phyloP scores from a whole-genome alignment of 2,329 filamentous ascomycete species.

The Microsporum ferrugineum region DNA sequence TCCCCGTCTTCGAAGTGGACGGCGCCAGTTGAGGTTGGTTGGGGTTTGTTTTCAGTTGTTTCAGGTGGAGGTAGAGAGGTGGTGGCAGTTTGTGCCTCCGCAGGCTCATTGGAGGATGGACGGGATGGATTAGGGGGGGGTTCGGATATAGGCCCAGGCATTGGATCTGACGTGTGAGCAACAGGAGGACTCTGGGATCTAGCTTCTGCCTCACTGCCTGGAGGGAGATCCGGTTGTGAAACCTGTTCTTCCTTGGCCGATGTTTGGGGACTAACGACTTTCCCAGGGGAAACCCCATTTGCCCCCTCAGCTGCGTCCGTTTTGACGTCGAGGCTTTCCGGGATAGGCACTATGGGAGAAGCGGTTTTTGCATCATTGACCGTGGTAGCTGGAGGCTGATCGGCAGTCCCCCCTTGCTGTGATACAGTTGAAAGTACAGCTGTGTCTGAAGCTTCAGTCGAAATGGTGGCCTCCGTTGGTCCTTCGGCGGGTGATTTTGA shows the following conservation, averaged over 20 bases:
- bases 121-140: not conserved
- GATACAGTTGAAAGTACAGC: not conserved
- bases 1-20: conserved; percentile 26
- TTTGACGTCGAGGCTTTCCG: not conserved
- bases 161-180: not conserved
- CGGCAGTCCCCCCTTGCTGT: not conserved
- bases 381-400: not conserved
- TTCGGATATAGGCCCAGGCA: not conserved
- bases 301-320: not conserved
- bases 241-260: not conserved
- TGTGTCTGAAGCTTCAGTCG: not conserved
- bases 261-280: not conserved
- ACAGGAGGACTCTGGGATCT: conserved; percentile 2
- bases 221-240: not conserved
- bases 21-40: not conserved
- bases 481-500: not conserved
- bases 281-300: not conserved
- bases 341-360: not conserved
- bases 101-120: not conserved
- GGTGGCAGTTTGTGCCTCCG: not conserved
- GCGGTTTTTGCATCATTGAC: not conserved
- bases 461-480: conserved; percentile 9
- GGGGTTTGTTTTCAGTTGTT: not conserved
- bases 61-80: not conserved
- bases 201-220: not conserved